Conservation (phyloP, 2,329 filamentous ascomycete genomes). For the Claviceps digitariae region DNA sequence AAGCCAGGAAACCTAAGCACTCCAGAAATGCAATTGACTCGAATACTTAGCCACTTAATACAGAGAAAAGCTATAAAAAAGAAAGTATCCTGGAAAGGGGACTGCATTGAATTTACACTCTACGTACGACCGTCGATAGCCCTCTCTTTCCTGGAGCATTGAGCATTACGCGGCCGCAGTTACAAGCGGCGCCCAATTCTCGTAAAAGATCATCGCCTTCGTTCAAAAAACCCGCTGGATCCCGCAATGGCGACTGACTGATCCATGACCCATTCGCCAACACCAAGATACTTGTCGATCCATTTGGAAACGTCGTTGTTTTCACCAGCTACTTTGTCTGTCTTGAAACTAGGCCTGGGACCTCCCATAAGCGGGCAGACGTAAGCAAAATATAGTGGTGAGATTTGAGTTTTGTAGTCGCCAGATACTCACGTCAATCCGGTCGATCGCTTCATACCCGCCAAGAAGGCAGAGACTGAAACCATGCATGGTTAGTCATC, state of each 20-base stretch:
- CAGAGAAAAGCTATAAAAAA: background rate
- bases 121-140: background rate
- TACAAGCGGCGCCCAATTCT: background rate
- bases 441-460: slow-evolving; percentile 93
- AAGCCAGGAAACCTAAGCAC: background rate
- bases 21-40: background rate
- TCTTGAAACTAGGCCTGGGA: slow-evolving; percentile 66
- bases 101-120: background rate
- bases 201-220: slow-evolving; percentile 49
- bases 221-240: slow-evolving; percentile 80
- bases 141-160: background rate
- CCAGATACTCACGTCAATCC: slow-evolving; percentile 75
- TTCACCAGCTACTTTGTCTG: slow-evolving; percentile 65
- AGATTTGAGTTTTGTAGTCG: background rate
- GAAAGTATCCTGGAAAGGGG: background rate
- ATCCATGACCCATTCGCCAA: slow-evolving; percentile 98
- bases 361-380: slow-evolving; percentile 17
- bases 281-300: slow-evolving; percentile 85
- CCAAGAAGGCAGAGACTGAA: slow-evolving; percentile 84
- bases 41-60: background rate
- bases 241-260: slow-evolving; percentile 87
- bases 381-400: slow-evolving; percentile 10
- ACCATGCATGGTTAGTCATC: background rate
- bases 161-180: background rate
- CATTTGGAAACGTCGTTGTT: slow-evolving; percentile 74